phyloP scores from a whole-genome alignment of 192 early-diverging fungal species.

The Backusella mclennaniae region DNA sequence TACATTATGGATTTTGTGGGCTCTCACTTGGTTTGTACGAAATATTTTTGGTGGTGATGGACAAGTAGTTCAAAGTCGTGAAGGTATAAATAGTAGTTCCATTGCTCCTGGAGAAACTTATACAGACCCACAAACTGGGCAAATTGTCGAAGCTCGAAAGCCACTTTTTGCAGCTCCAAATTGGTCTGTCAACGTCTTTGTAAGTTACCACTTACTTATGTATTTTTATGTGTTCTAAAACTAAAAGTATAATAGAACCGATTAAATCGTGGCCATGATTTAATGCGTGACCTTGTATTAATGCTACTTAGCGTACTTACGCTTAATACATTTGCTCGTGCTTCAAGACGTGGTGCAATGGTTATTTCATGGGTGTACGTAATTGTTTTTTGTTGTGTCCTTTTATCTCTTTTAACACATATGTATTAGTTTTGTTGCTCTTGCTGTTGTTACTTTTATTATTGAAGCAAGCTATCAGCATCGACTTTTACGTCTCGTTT shows the following conservation, averaged over 20 bases:
- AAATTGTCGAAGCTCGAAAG: not conserved
- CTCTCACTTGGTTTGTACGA: slow-evolving; percentile 27
- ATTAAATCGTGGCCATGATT: slow-evolving; percentile 21
- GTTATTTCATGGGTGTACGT: slow-evolving; percentile 43
- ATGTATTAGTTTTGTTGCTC: slow-evolving; percentile 23
- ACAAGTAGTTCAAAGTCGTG: not conserved
- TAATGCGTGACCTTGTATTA: slow-evolving; percentile 36
- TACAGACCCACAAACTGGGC: not conserved
- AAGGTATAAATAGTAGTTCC: not conserved
- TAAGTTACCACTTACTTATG: not conserved
- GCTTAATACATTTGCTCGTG: slow-evolving; percentile 38
- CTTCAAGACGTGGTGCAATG: slow-evolving; percentile 29
- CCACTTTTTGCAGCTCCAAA: slow-evolving; percentile 4
- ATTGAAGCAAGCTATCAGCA: slow-evolving; percentile 19
- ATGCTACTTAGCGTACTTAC: slow-evolving; percentile 31
- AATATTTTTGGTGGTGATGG: slow-evolving; percentile 23
- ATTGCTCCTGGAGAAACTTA: not conserved
- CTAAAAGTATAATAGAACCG: slow-evolving; percentile 18
- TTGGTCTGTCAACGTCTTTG: slow-evolving; percentile 10
- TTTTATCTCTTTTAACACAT: not conserved
- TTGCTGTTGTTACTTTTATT: slow-evolving; percentile 20
- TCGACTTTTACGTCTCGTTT: slow-evolving; percentile 18
- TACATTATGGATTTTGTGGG: slow-evolving; percentile 33
- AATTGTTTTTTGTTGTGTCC: not conserved
- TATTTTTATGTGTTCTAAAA: not conserved